Conservation (phyloP, 257 asterid species). For the Petrea volubilis region DNA sequence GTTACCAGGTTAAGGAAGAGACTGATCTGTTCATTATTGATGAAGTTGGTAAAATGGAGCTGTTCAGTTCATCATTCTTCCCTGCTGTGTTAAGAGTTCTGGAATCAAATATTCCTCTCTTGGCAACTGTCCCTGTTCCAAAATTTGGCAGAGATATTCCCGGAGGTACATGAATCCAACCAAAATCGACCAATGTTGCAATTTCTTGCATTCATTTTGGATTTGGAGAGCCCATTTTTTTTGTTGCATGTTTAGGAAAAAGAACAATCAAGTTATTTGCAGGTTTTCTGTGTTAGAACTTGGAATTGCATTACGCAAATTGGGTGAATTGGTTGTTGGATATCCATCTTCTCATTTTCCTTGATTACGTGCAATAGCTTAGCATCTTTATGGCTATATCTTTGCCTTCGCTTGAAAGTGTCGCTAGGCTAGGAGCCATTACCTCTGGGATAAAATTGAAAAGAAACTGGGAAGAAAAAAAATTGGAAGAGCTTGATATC, state of each 20-base stretch:
- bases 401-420: not conserved
- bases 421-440: not conserved
- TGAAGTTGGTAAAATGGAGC: constrained; percentile 95
- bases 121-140: constrained; percentile 79
- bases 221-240: not conserved
- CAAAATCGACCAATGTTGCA: constrained; percentile 1
- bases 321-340: not conserved
- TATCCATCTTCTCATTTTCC: not conserved
- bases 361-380: not conserved
- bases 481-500: not conserved
- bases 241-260: not conserved
- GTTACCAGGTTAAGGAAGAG: constrained; percentile 70
- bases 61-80: constrained; percentile 79
- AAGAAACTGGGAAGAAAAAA: no score
- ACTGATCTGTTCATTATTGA: constrained; percentile 78
- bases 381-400: not conserved
- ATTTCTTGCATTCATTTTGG: not conserved
- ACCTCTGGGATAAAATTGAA: not conserved
- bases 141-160: constrained; percentile 84
- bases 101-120: constrained; percentile 78
- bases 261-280: not conserved
- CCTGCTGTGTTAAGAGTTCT: constrained; percentile 81
- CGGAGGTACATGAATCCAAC: constrained; percentile 56
- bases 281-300: not conserved
- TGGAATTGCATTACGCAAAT: not conserved